These are phyloP conservation scores for Tympanopsis confertula DNA, from an alignment of 2,329 filamentous ascomycete genomes.

Conservation along the genomic window DNA sequence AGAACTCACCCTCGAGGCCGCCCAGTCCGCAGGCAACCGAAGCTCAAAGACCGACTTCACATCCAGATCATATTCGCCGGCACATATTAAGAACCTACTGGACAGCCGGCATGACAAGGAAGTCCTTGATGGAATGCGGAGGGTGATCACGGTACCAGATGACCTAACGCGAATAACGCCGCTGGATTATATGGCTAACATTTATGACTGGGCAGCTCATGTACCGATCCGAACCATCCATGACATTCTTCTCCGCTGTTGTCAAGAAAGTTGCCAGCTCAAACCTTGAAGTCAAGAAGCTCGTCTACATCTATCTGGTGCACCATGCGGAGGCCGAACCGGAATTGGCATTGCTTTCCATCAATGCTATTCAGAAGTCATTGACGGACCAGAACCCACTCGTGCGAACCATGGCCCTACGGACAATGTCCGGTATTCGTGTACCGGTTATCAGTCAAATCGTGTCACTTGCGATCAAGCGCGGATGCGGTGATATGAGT, in stretches of 20 bases:
- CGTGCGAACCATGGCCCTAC: slow-evolving; percentile 79
- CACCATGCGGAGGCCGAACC: slow-evolving; percentile 94
- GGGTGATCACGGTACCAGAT: slow-evolving; percentile 69
- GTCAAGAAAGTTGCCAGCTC: slow-evolving; percentile 96
- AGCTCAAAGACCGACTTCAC: slow-evolving; percentile 31
- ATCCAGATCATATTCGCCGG: slow-evolving; percentile 57
- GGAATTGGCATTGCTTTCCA: slow-evolving; percentile 86
- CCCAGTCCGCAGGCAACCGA: slow-evolving; percentile 60
- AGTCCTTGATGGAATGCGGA: slow-evolving; percentile 79
- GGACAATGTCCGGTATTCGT: slow-evolving; percentile 94
- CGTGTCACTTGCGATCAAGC: slow-evolving; percentile 88
- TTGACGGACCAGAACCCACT: slow-evolving; percentile 86
- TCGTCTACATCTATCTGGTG: slow-evolving; percentile 96
- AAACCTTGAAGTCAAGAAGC: slow-evolving; percentile 89
- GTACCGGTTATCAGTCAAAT: slow-evolving; percentile 97
- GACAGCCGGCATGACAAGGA: slow-evolving; percentile 91
- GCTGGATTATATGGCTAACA: slow-evolving; percentile 1
- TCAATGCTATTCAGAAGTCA: slow-evolving; percentile 98
- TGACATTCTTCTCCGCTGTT: slow-evolving; percentile 91
- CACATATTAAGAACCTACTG: slow-evolving; percentile 85
- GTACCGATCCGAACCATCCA: slow-evolving; percentile 51
- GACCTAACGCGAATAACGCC: neutral
- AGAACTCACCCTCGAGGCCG: slow-evolving; percentile 94
- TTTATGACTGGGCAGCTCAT: slow-evolving; percentile 1
- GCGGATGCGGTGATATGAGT: slow-evolving; percentile 86